Conservation (phyloP, 2,329 filamentous ascomycete genomes). For the Fusarium sp. region DNA sequence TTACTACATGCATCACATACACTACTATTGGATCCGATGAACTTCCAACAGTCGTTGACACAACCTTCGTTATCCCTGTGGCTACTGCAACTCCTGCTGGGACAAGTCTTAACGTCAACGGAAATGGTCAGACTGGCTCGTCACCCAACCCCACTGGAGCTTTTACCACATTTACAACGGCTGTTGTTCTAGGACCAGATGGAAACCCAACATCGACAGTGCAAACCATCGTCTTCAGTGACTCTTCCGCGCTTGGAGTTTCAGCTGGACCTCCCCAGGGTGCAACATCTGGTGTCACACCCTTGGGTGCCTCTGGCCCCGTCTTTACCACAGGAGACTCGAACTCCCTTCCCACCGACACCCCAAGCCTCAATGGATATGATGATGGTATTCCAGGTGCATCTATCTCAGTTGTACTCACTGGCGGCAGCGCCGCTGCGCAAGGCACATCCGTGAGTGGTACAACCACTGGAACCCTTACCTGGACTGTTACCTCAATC, state of each 20-base stretch:
- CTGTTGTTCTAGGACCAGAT: constrained; percentile 49
- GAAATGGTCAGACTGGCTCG: constrained; percentile 12
- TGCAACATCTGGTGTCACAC: constrained; percentile 32
- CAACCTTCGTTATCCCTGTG: constrained; percentile 47
- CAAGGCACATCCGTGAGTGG: constrained; percentile 27
- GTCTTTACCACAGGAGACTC: constrained; percentile 21
- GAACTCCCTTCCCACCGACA: constrained; percentile 17
- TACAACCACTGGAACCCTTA: constrained; percentile 42
- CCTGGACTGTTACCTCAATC: constrained; percentile 43
- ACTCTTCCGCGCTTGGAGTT: constrained; percentile 37
- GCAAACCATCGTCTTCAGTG: constrained; percentile 50
- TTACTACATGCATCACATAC: constrained; percentile 49
- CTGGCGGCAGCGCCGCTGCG: constrained; percentile 31
- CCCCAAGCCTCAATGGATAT: constrained; percentile 48
- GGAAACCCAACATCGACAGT: constrained; percentile 50
- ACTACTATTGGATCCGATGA: constrained; percentile 48
- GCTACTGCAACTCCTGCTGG: constrained; percentile 39
- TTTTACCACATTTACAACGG: constrained; percentile 49
- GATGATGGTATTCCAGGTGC: constrained; percentile 24
- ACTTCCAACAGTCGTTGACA: constrained; percentile 47
- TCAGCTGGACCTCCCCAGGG: constrained; percentile 31
- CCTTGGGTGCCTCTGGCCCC: constrained; percentile 28
- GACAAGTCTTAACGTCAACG: constrained; percentile 31
- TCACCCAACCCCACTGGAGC: constrained; percentile 25
- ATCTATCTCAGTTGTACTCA: constrained; percentile 39